Percentiles rank a stretch among this genome's conserved stretches.
These are phyloP conservation scores for Xylariaceae sp. DNA, from an alignment of 2,329 filamentous ascomycete species.

Conservation along the genomic window DNA sequence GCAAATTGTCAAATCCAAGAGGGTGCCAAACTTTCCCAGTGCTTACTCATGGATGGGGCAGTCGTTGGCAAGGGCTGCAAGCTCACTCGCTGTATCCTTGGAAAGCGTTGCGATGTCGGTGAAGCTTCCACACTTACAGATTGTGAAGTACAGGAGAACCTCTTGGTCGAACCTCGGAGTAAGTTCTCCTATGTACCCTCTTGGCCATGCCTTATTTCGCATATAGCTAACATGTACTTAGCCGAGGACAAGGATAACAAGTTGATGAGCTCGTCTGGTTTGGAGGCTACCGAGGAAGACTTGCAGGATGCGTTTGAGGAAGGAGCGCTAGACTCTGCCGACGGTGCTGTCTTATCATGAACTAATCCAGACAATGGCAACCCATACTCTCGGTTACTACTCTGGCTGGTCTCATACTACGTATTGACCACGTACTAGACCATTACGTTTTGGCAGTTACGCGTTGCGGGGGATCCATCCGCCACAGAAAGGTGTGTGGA, in stretches of 20 bases:
- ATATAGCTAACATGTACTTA: slow-evolving; percentile 33
- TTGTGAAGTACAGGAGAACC: slow-evolving; percentile 88
- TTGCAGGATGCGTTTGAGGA: slow-evolving; percentile 43
- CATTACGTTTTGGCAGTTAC: not conserved
- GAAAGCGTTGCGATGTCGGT: slow-evolving; percentile 77
- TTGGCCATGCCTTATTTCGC: not conserved
- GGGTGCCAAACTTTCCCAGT: slow-evolving; percentile 82
- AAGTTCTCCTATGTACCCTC: slow-evolving; percentile 34
- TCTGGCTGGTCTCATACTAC: not conserved
- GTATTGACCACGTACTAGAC: not conserved
- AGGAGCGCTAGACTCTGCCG: not conserved
- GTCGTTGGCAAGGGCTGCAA: slow-evolving; percentile 80
- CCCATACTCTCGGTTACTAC: not conserved
- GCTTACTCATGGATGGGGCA: slow-evolving; percentile 88
- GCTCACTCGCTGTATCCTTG: slow-evolving; percentile 82
- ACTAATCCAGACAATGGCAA: not conserved
- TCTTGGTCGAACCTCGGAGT: slow-evolving; percentile 77
- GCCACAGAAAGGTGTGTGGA: too few species aligned
- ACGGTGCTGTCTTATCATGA: slow-evolving; percentile 7
- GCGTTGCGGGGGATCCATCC: too few species aligned
- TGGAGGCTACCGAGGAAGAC: slow-evolving; percentile 62
- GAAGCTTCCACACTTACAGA: slow-evolving; percentile 76
- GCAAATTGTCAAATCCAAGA: slow-evolving; percentile 81
- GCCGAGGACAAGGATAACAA: slow-evolving; percentile 65
- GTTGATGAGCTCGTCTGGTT: slow-evolving; percentile 63